Base-by-base conservation (phyloP, 805 yeast genomes). In the Yamadazyma laniorum region DNA sequence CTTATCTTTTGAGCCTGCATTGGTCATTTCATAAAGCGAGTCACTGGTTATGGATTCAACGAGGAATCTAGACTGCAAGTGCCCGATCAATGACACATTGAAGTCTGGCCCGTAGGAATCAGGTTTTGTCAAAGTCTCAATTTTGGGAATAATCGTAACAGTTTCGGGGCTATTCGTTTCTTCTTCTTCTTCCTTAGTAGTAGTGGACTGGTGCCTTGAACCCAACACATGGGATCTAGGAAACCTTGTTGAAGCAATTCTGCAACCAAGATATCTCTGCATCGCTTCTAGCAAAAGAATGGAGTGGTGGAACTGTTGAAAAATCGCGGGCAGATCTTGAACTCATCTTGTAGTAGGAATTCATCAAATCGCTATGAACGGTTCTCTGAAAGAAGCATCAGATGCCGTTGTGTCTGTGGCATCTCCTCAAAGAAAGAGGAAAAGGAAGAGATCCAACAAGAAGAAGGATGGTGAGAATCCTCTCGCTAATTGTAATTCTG, bases 21-120 rank as follows among this genome's bases (percentile, higher is more conserved):
- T 49, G 2, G 71, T 65, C 32, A 63, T 42, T 6, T 55, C 52
- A 42, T 52, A 63, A 35, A 68, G 53, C 17, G 63, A 64, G 17
- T 68, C 74, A 39, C 51, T 58, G 9, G 72, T 62, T 25, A 63
- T 51, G 1, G 67, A 47, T 43, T 68, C 74, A 4, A 68, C 64
- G 37, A 68, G 51, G 40, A 58, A 44, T 18, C 74, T 49, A 12
- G 59, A 45, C 39, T 64, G 65, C 25, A 68, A 52, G 37, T 64
- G 66, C 7, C 65, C 63, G 26, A 65, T 56, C 18, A 68, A 51
- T 8, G 73, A 61, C 2, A 43, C 44, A 5, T 48, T 45, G 25
- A 53, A 40, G 26, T 67, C 72, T 5, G 42, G 34, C 14, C 40
- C 36, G 39, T 45, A 52, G 3, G 43, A 38, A 5, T 47, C 53